These are phyloP conservation scores for Pseudohalonectria lignicola DNA, from an alignment of 2,329 filamentous ascomycete genomes.

Conservation along the genomic window DNA sequence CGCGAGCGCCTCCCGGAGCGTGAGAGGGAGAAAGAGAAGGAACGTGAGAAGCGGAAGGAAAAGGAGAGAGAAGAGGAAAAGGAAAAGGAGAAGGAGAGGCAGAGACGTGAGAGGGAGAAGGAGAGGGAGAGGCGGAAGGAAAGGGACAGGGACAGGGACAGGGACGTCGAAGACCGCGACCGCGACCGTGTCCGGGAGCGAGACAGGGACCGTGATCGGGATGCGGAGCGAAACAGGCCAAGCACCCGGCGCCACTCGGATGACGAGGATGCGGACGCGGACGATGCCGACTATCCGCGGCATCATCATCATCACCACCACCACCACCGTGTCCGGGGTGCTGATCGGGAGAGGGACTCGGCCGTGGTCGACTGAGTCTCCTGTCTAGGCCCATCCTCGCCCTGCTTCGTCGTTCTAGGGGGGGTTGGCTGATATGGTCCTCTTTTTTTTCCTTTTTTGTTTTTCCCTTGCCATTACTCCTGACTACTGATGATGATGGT, in stretches of 20 bases:
- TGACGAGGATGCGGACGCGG: not conserved
- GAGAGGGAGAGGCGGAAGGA: constrained; percentile 6
- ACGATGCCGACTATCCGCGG: not conserved
- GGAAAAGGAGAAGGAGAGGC: not conserved
- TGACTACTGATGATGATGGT: no score
- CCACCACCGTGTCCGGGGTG: no score
- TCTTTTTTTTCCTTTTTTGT: no score
- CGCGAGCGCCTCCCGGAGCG: constrained; percentile 8
- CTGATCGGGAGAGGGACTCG: no score
- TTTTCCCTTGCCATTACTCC: no score
- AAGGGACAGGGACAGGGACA: not conserved
- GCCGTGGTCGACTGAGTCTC: no score
- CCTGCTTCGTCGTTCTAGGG: no score
- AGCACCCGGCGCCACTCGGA: constrained; percentile 3
- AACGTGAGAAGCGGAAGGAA: not conserved
- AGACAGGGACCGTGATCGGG: constrained; percentile 3
- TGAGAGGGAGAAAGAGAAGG: constrained; percentile 6
- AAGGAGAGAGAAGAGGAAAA: not conserved
- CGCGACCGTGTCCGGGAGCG: constrained; percentile 2
- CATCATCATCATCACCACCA: not conserved
- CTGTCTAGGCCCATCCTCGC: no score
- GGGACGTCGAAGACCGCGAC: not conserved
- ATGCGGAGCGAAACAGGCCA: not conserved
- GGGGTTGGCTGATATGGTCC: no score
- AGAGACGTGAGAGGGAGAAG: constrained; percentile 12